Percentiles rank a stretch among this genome's conserved stretches.
These are phyloP conservation scores for Aspergillus alliaceus DNA, from an alignment of 2,329 filamentous ascomycete genomes.

Conservation along the genomic window DNA sequence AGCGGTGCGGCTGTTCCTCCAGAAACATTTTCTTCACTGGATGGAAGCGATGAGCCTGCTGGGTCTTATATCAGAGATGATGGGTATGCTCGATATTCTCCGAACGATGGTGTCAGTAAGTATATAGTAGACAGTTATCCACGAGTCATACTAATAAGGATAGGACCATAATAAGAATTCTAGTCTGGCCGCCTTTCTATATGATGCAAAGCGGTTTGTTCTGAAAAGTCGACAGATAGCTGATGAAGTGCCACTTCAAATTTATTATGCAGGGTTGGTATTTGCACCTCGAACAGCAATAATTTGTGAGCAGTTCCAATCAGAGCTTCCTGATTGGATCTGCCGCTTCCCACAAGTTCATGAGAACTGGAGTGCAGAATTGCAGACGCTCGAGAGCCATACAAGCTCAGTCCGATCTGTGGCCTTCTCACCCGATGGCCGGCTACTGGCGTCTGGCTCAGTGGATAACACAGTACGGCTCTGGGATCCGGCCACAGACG, in stretches of 20 bases:
- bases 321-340: not conserved
- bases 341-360: not conserved
- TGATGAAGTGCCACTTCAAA: not conserved
- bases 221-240: not conserved
- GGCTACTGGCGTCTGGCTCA: not conserved
- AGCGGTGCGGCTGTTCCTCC: not conserved
- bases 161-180: no score
- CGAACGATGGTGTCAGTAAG: not conserved
- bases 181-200: not conserved
- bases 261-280: not conserved
- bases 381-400: not conserved
- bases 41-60: not conserved
- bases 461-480: not conserved
- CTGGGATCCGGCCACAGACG: not conserved
- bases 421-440: not conserved
- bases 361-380: not conserved
- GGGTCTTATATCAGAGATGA: not conserved
- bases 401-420: not conserved
- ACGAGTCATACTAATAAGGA: no score
- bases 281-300: not conserved
- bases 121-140: not conserved
- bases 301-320: not conserved
- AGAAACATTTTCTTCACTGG: not conserved
- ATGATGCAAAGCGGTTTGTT: not conserved
- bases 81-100: not conserved